Evolutionary conservation across 805 yeast genomes (phyloP).

Genomic region (Lipomyces yamadae): DNA sequence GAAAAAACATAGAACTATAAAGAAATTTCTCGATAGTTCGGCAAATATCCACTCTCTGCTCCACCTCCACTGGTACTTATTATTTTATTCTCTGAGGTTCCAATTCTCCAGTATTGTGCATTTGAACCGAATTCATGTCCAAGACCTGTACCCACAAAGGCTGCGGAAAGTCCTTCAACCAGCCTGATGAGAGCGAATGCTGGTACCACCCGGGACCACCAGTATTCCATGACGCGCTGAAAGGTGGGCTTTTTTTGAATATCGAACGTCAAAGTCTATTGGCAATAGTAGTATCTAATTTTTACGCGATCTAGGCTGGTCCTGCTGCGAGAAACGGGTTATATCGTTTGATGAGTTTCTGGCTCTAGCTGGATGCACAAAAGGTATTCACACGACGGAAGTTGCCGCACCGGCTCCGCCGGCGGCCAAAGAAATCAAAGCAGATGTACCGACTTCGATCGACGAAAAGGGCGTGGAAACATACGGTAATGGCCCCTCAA

Average conservation of each 20-base stretch:
- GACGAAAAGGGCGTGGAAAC: slow-evolving; percentile 34
- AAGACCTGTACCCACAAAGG: slow-evolving; percentile 34
- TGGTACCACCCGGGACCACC: slow-evolving; percentile 40
- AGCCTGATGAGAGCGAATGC: slow-evolving; percentile 33
- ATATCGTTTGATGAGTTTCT: slow-evolving; percentile 40
- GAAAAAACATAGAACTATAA: background rate
- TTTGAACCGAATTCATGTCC: slow-evolving; percentile 28
- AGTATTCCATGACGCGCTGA: slow-evolving; percentile 41
- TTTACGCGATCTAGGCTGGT: slow-evolving; percentile 35
- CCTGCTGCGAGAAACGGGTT: slow-evolving; percentile 40
- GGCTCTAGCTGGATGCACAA: slow-evolving; percentile 39
- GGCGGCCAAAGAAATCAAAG: slow-evolving; percentile 8
- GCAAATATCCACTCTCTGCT: background rate
- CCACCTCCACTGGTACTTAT: background rate
- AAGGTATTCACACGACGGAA: slow-evolving; percentile 38
- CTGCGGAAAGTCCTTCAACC: slow-evolving; percentile 31
- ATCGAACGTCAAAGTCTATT: background rate
- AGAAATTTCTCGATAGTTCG: background rate
- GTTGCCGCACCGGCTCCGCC: slow-evolving; percentile 25
- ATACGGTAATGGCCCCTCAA: slow-evolving; percentile 27
- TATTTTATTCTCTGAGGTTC: background rate
- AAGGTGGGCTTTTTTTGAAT: slow-evolving; percentile 21
- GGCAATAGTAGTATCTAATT: background rate
- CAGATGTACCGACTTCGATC: slow-evolving; percentile 22
- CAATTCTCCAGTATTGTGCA: background rate